A percentile compares a stretch with the other conserved stretches of the same genome.
Evolutionary conservation across 768 basidiomycete genomes (phyloP).

Genomic region (Tylopilus subfusipes): DNA sequence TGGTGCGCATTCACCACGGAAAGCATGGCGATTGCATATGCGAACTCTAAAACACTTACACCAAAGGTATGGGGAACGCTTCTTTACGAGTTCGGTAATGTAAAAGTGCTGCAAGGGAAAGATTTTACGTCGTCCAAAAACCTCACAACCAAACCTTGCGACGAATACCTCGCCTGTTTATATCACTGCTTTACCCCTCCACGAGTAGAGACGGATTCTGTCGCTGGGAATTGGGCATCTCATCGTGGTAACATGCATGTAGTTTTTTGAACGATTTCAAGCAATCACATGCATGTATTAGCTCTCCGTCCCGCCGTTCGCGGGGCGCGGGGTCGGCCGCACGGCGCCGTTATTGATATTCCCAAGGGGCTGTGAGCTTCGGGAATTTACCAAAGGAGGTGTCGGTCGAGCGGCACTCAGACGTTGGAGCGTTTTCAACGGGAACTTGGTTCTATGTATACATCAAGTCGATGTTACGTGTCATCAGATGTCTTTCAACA

Average conservation of each 20-base stretch:
- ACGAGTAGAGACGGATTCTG: constrained; percentile 10
- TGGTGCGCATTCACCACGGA: constrained; percentile 85
- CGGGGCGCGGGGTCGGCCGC: constrained; percentile 15
- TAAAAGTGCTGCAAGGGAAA: constrained; percentile 28
- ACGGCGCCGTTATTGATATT: constrained; percentile 33
- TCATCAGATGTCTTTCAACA: not conserved
- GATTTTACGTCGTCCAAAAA: constrained; percentile 31
- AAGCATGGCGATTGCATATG: constrained; percentile 78
- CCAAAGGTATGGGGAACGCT: constrained; percentile 48
- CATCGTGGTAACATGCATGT: not conserved
- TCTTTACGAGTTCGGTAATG: not conserved
- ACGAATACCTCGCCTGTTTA: constrained; percentile 42
- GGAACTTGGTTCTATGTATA: constrained; percentile 80
- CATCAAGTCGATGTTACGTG: not conserved
- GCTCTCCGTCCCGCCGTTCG: constrained; percentile 18
- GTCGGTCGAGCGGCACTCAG: constrained; percentile 60
- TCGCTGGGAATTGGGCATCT: not conserved
- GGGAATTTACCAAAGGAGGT: constrained; percentile 27
- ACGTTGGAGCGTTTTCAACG: constrained; percentile 85
- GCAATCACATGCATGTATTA: constrained; percentile 3
- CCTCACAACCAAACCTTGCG: not conserved
- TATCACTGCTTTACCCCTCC: constrained; percentile 52
- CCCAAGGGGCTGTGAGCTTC: constrained; percentile 31
- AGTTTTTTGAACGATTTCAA: not conserved
- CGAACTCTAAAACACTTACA: constrained; percentile 47